phyloP scores from a whole-genome alignment of 2,329 filamentous ascomycete genomes.

The Talaromyces albobiverticillius region DNA sequence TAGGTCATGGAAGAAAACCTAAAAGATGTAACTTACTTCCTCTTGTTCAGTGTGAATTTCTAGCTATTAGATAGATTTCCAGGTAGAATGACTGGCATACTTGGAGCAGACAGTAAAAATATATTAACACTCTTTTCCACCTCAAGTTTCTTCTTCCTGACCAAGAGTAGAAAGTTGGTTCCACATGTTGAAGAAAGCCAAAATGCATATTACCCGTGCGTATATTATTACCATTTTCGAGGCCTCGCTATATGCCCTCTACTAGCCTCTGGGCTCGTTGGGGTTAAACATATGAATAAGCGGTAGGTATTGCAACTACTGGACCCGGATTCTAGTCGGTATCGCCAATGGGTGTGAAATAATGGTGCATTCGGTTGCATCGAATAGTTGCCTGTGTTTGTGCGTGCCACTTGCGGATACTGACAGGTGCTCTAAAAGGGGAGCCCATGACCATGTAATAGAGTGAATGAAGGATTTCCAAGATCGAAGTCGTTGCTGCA shows the following conservation, averaged over 20 bases:
- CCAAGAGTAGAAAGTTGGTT: neutral
- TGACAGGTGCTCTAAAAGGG: neutral
- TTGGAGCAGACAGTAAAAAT: neutral
- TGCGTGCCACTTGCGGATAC: neutral
- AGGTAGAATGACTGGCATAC: neutral
- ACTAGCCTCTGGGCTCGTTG: too few species aligned
- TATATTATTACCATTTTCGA: too few species aligned
- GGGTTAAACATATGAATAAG: neutral
- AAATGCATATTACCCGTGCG: too few species aligned
- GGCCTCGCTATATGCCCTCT: neutral
- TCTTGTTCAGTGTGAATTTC: neutral
- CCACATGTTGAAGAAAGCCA: neutral
- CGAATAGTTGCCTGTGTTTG: neutral
- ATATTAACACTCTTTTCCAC: neutral
- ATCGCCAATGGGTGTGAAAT: neutral
- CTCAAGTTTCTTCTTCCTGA: neutral
- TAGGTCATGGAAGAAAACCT: constrained; percentile 38
- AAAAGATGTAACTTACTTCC: neutral
- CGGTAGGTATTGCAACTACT: too few species aligned
- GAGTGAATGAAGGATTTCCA: neutral
- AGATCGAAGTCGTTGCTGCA: neutral
- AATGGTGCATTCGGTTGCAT: neutral
- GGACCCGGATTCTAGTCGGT: neutral
- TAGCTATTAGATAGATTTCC: neutral
- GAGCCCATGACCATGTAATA: neutral